These are phyloP conservation scores for Pythium graminicola DNA, from an alignment of 352 stramenopile species.

Conservation along the genomic window DNA sequence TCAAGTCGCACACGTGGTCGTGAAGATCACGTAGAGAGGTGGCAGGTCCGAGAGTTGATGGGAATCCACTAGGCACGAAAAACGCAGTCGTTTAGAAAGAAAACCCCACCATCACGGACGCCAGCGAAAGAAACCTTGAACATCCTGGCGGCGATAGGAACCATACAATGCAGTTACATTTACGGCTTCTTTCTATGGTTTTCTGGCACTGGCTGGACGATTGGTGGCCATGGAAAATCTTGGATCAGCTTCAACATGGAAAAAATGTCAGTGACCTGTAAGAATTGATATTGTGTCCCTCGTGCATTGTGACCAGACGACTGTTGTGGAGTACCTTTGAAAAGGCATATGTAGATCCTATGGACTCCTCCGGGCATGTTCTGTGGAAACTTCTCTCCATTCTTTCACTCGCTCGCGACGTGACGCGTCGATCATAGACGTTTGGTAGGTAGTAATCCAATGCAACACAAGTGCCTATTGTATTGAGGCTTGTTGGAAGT, in stretches of 20 bases:
- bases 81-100: too few species aligned
- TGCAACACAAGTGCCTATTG: too few species aligned
- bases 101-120: not conserved
- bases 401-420: not conserved
- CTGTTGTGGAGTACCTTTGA: not conserved
- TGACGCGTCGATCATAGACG: not conserved
- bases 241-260: conserved; percentile 9
- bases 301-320: not conserved
- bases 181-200: conserved; percentile 12
- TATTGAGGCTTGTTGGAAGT: too few species aligned
- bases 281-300: not conserved
- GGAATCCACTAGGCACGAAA: too few species aligned
- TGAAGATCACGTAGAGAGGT: too few species aligned
- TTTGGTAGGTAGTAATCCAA: not conserved
- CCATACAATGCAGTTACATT: too few species aligned
- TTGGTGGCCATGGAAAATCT: not conserved
- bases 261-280: not conserved
- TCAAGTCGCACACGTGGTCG: too few species aligned
- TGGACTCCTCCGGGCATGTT: not conserved
- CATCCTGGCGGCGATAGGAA: not conserved
- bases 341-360: not conserved
- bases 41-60: too few species aligned
- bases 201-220: not conserved
- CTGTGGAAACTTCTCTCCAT: conserved; percentile 10
- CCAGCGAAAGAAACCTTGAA: not conserved